phyloP scores from a whole-genome alignment of 2,329 filamentous ascomycete genomes.

The Fusarium floridanum region DNA sequence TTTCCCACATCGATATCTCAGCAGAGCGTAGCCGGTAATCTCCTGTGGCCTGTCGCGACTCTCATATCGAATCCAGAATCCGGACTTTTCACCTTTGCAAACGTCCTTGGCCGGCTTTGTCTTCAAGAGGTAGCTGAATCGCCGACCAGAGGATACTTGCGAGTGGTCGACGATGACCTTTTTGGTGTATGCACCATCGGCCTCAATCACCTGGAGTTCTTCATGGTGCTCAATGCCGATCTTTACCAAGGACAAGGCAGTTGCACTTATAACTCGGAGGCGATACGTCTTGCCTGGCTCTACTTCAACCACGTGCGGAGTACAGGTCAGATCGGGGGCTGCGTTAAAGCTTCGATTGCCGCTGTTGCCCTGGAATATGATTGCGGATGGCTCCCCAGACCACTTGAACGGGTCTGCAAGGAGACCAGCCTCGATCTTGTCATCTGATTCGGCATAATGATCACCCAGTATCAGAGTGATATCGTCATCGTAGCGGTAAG shows the following conservation, averaged over 20 bases:
- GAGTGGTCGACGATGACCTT: slow-evolving; percentile 9
- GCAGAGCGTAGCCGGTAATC: slow-evolving; percentile 25
- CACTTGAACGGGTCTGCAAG: slow-evolving; percentile 64
- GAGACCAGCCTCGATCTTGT: slow-evolving; percentile 64
- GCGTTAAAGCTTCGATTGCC: slow-evolving; percentile 27
- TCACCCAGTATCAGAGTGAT: slow-evolving; percentile 65
- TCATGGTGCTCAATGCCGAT: slow-evolving; percentile 19
- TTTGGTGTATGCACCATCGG: slow-evolving; percentile 32
- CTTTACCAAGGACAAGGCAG: slow-evolving; percentile 28
- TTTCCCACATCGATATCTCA: slow-evolving; percentile 18
- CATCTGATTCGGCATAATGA: slow-evolving; percentile 67
- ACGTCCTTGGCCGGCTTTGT: slow-evolving; percentile 1
- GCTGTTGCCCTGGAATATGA: slow-evolving; percentile 41
- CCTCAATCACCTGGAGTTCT: slow-evolving; percentile 25
- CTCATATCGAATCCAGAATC: slow-evolving; percentile 34
- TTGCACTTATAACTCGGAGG: slow-evolving; percentile 24
- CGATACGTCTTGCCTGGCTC: slow-evolving; percentile 22
- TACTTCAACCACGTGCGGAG: slow-evolving; percentile 28
- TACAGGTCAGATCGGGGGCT: slow-evolving; percentile 20
- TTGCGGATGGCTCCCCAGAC: slow-evolving; percentile 66
- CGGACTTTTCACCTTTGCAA: not conserved
- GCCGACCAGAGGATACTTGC: slow-evolving; percentile 27
- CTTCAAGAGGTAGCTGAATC: slow-evolving; percentile 25
- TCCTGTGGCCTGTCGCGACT: slow-evolving; percentile 27
- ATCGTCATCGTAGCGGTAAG: slow-evolving; percentile 74